These are phyloP conservation scores for Aureobasidium subglaciale DNA, from an alignment of 2,329 filamentous ascomycete species.

Conservation along the genomic window DNA sequence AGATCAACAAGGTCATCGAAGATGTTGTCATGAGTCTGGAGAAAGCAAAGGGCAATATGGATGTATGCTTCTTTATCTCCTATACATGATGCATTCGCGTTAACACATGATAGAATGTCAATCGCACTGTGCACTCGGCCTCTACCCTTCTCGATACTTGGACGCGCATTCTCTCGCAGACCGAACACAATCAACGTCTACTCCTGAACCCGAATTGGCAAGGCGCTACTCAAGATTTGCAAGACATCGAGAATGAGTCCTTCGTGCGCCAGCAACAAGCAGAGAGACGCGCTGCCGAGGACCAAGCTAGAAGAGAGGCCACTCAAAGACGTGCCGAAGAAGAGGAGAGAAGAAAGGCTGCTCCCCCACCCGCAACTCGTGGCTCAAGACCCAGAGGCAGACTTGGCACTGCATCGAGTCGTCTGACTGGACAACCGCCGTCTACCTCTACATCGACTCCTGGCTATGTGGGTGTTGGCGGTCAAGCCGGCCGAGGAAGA, in stretches of 20 bases:
- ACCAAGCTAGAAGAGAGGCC: conserved; percentile 69
- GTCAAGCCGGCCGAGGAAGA: conserved; percentile 47
- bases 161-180: conserved; percentile 93
- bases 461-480: conserved; percentile 37
- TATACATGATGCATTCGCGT: not conserved
- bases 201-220: conserved; percentile 86
- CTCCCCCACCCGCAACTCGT: conserved; percentile 34
- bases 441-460: conserved; percentile 19
- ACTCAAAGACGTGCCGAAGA: conserved; percentile 48
- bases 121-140: conserved; percentile 75
- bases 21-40: conserved; percentile 64
- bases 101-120: conserved; percentile 58
- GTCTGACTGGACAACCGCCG: conserved; percentile 24
- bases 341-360: conserved; percentile 49
- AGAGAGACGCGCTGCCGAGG: conserved; percentile 68
- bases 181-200: conserved; percentile 91
- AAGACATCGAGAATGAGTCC: conserved; percentile 79
- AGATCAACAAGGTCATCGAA: conserved; percentile 84
- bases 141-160: conserved; percentile 88
- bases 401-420: conserved; percentile 29
- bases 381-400: conserved; percentile 31
- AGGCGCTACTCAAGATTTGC: conserved; percentile 76
- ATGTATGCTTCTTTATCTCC: conserved; percentile 42
- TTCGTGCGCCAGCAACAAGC: conserved; percentile 66
- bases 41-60: conserved; percentile 70